Evolutionary conservation across 148 eudicot genomes (phyloP).

Genomic region (Chenopodium suecicum): DNA sequence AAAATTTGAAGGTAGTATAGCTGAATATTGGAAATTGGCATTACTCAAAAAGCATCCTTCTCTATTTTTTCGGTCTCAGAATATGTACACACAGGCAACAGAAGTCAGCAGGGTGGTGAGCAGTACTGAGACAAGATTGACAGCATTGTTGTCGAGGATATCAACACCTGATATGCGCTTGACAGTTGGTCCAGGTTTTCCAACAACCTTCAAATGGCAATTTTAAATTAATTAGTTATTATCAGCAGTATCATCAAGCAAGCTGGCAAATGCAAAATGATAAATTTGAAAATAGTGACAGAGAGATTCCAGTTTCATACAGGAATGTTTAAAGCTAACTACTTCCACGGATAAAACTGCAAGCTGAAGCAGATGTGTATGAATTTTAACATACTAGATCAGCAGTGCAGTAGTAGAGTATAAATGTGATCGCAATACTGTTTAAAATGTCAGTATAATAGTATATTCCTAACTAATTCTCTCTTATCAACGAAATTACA

Average conservation of each 20-base stretch:
- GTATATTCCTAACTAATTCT: too few relatives aligned
- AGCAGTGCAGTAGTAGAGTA: neutral
- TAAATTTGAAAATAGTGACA: neutral
- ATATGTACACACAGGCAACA: constrained; percentile 32
- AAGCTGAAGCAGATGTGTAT: neutral
- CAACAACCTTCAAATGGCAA: constrained; percentile 38
- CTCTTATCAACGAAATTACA: neutral
- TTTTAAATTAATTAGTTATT: neutral
- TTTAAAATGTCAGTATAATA: neutral
- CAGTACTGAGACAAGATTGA: constrained; percentile 38
- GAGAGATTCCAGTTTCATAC: neutral
- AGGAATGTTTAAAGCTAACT: neutral
- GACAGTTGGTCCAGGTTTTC: constrained; percentile 46
- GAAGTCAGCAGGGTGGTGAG: constrained; percentile 40
- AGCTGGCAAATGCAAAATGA: neutral
- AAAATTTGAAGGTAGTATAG: neutral
- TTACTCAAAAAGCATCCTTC: neutral
- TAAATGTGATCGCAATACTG: neutral
- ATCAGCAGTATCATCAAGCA: neutral
- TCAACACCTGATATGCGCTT: constrained; percentile 39
- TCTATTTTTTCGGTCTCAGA: constrained; percentile 21
- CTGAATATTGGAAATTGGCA: neutral
- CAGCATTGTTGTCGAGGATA: constrained; percentile 46
- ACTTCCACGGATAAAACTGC: neutral
- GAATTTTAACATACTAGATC: neutral